Conservation (phyloP, 306 rosid genomes). For the Mimosa bimucronata region DNA sequence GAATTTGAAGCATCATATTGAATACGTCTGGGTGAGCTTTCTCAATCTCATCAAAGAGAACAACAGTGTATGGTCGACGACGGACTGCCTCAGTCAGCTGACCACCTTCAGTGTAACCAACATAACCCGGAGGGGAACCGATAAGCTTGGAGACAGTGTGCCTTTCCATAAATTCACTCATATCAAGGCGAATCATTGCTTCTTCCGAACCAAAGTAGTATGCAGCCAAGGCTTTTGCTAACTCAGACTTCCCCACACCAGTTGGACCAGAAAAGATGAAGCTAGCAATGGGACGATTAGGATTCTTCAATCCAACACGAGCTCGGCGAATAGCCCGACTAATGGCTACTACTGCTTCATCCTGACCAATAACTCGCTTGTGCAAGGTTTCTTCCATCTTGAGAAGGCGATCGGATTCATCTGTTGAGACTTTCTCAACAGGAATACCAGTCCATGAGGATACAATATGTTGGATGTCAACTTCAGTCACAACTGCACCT, state of each 20-base stretch:
- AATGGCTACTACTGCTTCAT: conserved; percentile 94
- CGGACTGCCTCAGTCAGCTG: conserved; percentile 97
- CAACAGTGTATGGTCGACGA: conserved; percentile 94
- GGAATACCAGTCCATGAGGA: conserved; percentile 97
- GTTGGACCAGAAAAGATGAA: conserved; percentile 98
- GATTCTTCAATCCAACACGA: conserved; percentile 93
- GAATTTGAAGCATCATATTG: conserved; percentile 98
- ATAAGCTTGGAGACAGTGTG: conserved; percentile 94
- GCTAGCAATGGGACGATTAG: conserved; percentile 95
- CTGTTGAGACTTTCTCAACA: conserved; percentile 90
- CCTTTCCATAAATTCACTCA: conserved; percentile 98
- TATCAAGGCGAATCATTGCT: conserved; percentile 96
- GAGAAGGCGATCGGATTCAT: conserved; percentile 94
- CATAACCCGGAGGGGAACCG: conserved; percentile 98
- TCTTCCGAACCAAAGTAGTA: conserved; percentile 97
- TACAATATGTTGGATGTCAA: conserved; percentile 88
- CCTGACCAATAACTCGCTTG: conserved; percentile 84
- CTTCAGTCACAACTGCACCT: conserved; percentile 85
- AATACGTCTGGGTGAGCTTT: conserved; percentile 98
- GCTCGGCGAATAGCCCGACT: conserved; percentile 95
- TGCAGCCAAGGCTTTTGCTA: conserved; percentile 88
- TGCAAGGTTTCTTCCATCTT: conserved; percentile 98
- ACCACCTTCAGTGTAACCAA: conserved; percentile 97
- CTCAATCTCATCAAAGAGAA: conserved; percentile 94
- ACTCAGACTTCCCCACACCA: conserved; percentile 97